Base-by-base conservation (phyloP, 176 grass and related monocot species). In the Neostapfia colusana region DNA sequence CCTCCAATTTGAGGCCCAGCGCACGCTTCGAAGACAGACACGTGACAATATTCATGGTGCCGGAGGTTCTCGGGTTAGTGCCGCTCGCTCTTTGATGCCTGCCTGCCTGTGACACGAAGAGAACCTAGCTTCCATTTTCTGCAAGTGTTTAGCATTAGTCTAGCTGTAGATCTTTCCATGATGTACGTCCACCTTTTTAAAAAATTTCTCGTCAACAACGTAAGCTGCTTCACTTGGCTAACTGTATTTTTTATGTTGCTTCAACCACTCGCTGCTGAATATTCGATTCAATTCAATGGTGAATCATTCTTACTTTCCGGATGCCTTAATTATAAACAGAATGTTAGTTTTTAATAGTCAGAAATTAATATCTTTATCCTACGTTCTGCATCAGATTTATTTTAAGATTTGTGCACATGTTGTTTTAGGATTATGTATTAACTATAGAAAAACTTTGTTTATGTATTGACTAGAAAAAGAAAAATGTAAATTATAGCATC, bases 1-100 rank as follows among this genome's bases (percentile, higher is more conserved):
- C 83, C 83, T 86, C 79, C 79, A 86, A 86, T 90, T 90, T 79
- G 83, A 89, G 80, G 77, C 80, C 48, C 16, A 26, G 54, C 62
- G 77, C 77, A 68, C 40, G 56, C 65, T 80, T 89, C 83, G 76
- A 67, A 75, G 63, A 46, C 40, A 42, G 31, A 75, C 71, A 63
- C 58, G 60, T 65, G 61, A 77, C 23, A 48, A 46, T 48, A 65
- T 65, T 91, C 61, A 38, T 40, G 31, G 70, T 84, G 71, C 75
- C 74, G 43, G 73, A 76, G 63, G 77, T 77, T 60, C 70, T 51
- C 20, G 31, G 24, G 80, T 91, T 61, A 72, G 82, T 42, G 62
- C 75, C 28, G 76, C 49, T 81, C 28, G 49, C 70, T 86, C 63
- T 76, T 86, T 81, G 64, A 64, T 89, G 77, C 66, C 70, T 46